Evolutionary conservation across 495 filamentous ascomycete genomes (phyloP).

Genomic region (Tuber indicum): DNA sequence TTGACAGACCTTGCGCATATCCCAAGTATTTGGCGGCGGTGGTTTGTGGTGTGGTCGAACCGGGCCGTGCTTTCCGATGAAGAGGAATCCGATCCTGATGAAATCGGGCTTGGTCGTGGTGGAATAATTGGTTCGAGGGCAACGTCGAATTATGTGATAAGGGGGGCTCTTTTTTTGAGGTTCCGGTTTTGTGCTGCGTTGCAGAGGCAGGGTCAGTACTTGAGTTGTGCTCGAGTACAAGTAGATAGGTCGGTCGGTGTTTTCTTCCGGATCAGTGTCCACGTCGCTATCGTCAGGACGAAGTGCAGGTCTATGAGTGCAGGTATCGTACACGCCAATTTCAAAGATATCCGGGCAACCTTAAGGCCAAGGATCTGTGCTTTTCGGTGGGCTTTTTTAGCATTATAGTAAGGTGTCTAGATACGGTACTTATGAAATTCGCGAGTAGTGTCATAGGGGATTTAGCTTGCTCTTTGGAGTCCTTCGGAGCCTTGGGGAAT

Average conservation of each 20-base stretch:
- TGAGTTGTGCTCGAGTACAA: no score
- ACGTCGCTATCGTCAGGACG: not conserved
- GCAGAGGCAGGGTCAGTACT: not conserved
- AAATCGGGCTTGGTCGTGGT: conserved; percentile 5
- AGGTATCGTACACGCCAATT: not conserved
- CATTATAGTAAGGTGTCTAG: no score
- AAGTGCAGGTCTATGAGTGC: not conserved
- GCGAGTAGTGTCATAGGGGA: not conserved
- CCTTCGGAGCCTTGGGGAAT: not conserved
- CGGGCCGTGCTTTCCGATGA: not conserved
- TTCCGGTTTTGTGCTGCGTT: not conserved
- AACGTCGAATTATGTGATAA: not conserved
- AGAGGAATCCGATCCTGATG: not conserved
- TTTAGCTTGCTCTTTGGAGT: not conserved
- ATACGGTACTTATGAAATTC: no score
- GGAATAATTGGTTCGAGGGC: conserved; percentile 5
- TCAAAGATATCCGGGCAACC: no score
- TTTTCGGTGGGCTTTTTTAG: no score
- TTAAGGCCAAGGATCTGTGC: no score
- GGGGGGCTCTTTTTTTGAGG: not conserved
- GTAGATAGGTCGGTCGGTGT: not conserved
- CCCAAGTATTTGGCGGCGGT: not conserved
- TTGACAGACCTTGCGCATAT: no score
- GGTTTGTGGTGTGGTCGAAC: not conserved
- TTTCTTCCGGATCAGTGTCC: not conserved